These are phyloP conservation scores for Mariannaea sp. DNA, from an alignment of 2,329 filamentous ascomycete genomes.

Conservation along the genomic window DNA sequence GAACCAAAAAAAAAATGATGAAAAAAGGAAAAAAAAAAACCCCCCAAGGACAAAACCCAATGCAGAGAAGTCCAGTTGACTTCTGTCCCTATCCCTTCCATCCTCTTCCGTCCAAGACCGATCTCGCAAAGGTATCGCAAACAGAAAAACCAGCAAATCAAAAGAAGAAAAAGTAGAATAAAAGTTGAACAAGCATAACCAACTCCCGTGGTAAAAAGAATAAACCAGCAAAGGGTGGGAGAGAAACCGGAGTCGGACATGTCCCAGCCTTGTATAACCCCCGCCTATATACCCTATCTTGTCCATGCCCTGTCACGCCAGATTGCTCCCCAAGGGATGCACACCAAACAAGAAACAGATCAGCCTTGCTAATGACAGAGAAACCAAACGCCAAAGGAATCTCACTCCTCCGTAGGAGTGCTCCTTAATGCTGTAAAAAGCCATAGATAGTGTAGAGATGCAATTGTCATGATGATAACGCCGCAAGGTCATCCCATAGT, in stretches of 20 bases:
- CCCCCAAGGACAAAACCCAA: not conserved
- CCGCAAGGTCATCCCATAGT: slow-evolving; percentile 17
- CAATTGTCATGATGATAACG: slow-evolving; percentile 32
- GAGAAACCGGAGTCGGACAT: slow-evolving; percentile 26
- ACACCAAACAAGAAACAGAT: slow-evolving; percentile 24
- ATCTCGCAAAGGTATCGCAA: slow-evolving; percentile 33
- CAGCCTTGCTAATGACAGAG: slow-evolving; percentile 11
- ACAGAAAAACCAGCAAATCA: slow-evolving; percentile 27
- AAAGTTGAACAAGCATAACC: no score
- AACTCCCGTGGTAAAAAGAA: no score
- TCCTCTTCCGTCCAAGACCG: slow-evolving; percentile 13
- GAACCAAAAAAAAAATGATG: not conserved
- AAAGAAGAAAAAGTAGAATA: slow-evolving; percentile 18
- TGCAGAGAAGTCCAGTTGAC: not conserved
- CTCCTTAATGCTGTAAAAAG: slow-evolving; percentile 10
- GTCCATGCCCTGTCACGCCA: slow-evolving; percentile 28
- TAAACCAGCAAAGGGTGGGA: no score
- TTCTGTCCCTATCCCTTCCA: slow-evolving; percentile 19
- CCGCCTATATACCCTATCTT: slow-evolving; percentile 24
- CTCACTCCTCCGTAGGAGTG: slow-evolving; percentile 14
- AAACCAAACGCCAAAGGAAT: slow-evolving; percentile 27
- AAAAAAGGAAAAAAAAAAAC: not conserved
- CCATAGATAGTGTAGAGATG: slow-evolving; percentile 19
- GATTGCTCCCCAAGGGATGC: slow-evolving; percentile 17
- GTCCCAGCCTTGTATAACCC: slow-evolving; percentile 34